These are phyloP conservation scores for Penicillium turbatum DNA, from an alignment of 495 filamentous ascomycete genomes.

Conservation along the genomic window DNA sequence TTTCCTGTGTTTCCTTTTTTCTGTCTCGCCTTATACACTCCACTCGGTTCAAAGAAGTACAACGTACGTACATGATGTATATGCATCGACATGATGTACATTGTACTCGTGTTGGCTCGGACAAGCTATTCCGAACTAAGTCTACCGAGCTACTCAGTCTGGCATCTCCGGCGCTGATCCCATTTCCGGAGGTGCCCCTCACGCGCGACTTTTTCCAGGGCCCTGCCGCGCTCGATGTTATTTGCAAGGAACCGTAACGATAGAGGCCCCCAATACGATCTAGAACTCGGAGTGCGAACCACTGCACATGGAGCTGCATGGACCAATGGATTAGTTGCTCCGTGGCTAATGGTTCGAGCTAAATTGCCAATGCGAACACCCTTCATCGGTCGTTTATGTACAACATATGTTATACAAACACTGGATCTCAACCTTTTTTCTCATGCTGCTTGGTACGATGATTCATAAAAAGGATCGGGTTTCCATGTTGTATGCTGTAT, in stretches of 20 bases:
- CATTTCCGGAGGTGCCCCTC: not conserved
- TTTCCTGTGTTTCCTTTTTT: too few species aligned
- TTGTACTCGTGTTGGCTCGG: not conserved
- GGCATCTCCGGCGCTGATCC: not conserved
- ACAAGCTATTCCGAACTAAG: not conserved
- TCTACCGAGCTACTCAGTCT: not conserved
- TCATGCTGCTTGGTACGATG: not conserved
- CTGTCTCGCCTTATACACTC: not conserved
- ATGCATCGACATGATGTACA: not conserved
- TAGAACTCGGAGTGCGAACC: not conserved
- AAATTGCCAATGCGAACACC: not conserved
- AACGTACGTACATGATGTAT: not conserved
- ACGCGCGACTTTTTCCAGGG: not conserved
- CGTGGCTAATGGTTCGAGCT: not conserved
- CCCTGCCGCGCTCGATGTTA: conserved; percentile 1
- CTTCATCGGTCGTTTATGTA: not conserved
- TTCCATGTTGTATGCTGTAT: too few species aligned
- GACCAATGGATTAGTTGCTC: not conserved
- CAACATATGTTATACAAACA: not conserved
- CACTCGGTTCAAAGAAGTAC: not conserved
- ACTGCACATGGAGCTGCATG: not conserved
- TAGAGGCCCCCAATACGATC: not conserved
- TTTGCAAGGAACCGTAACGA: not conserved
- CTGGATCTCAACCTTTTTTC: not conserved
- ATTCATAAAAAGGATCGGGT: not conserved